These are phyloP conservation scores for Didymosphaeria variabile DNA, from an alignment of 2,329 filamentous ascomycete species.

Conservation along the genomic window DNA sequence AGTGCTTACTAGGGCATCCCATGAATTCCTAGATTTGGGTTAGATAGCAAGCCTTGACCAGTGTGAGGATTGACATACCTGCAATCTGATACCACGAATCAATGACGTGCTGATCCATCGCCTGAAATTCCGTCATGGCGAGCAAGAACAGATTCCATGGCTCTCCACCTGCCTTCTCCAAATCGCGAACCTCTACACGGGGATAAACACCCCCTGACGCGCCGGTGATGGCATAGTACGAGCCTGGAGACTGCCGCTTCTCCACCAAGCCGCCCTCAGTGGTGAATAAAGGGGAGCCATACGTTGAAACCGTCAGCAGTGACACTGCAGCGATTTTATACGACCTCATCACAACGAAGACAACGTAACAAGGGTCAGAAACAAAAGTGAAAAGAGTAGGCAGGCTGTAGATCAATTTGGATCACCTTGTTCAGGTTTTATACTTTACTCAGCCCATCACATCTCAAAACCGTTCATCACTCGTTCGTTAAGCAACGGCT, in stretches of 20 bases:
- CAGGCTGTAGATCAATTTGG: background rate
- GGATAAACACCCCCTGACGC: conserved; percentile 36
- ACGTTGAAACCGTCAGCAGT: conserved; percentile 14
- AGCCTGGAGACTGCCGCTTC: conserved; percentile 23
- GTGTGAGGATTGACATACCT: conserved; percentile 58
- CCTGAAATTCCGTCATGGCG: conserved; percentile 74
- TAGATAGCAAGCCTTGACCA: conserved; percentile 3
- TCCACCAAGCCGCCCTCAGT: conserved; percentile 1
- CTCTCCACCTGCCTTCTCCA: conserved; percentile 64
- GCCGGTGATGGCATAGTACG: conserved; percentile 34
- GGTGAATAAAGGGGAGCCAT: conserved; percentile 18
- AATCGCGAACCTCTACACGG: conserved; percentile 71
- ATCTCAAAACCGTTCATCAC: background rate
- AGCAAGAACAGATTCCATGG: conserved; percentile 79
- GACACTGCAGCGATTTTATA: conserved; percentile 16
- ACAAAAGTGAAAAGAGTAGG: background rate
- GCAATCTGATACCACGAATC: conserved; percentile 80
- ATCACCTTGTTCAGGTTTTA: background rate
- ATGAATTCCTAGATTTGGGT: conserved; percentile 25
- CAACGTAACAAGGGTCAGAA: no score
- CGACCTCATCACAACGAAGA: conserved; percentile 17
- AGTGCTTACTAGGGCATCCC: conserved; percentile 28
- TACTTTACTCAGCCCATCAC: background rate
- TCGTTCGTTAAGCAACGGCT: conserved; percentile 13
- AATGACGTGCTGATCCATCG: conserved; percentile 66